Percentiles rank a stretch among this genome's conserved stretches.
Conservation (phyloP, 1,139 yeast genomes). For the Pichia sp. region DNA sequence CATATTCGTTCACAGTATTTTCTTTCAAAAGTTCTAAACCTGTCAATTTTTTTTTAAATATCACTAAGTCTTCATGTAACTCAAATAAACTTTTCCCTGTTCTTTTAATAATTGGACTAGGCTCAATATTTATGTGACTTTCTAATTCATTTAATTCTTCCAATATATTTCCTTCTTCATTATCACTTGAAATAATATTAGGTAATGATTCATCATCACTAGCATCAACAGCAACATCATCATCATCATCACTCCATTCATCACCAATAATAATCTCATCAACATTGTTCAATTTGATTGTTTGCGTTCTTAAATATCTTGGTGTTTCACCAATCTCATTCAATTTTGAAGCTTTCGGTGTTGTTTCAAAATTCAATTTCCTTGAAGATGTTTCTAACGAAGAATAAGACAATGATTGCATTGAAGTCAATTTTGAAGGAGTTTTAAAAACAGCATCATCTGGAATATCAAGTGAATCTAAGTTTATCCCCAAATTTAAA, state of each 20-base stretch:
- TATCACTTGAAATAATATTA: neutral
- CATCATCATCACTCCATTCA: slow-evolving; percentile 14
- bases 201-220: neutral
- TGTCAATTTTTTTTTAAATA: slow-evolving; percentile 24
- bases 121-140: slow-evolving; percentile 19
- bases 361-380: slow-evolving; percentile 5
- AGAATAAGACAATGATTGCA: slow-evolving; percentile 9
- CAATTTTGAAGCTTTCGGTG: neutral
- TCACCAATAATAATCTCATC: slow-evolving; percentile 12
- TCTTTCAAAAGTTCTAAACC: slow-evolving; percentile 9
- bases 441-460: slow-evolving; percentile 26
- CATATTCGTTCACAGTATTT: slow-evolving; percentile 12
- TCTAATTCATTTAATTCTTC: neutral
- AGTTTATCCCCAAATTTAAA: slow-evolving; percentile 1
- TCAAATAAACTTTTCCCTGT: slow-evolving; percentile 29
- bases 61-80: slow-evolving; percentile 31
- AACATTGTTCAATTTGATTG: slow-evolving; percentile 3
- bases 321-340: slow-evolving; percentile 16
- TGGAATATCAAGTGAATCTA: neutral
- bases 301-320: slow-evolving; percentile 11
- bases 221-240: slow-evolving; percentile 1
- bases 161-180: neutral
- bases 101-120: slow-evolving; percentile 28
- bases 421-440: slow-evolving; percentile 21
- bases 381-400: slow-evolving; percentile 2